Percentiles rank a stretch among this genome's conserved stretches.
Evolutionary conservation across 306 rosid genomes (phyloP).

Genomic region (Pyrus betulifolia): DNA sequence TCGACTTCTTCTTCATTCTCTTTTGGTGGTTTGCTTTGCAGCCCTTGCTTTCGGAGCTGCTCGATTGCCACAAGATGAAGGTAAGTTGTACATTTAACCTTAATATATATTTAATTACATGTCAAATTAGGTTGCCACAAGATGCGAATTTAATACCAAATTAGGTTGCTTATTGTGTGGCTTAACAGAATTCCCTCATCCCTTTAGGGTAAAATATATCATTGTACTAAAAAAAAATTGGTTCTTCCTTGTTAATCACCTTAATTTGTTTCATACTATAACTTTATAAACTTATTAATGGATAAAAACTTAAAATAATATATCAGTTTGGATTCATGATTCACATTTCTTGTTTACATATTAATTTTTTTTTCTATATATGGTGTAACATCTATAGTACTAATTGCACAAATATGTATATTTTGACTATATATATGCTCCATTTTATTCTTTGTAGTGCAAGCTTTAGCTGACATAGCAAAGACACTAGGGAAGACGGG

Average conservation of each 20-base stretch:
- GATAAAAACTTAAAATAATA: too few species aligned
- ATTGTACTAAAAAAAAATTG: too few species aligned
- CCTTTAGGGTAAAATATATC: too few species aligned
- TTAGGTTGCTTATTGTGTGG: fast-evolving
- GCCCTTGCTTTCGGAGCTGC: constrained; percentile 20
- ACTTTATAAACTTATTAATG: background rate
- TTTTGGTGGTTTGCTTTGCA: constrained; percentile 4
- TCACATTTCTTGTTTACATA: too few species aligned
- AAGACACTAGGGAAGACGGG: constrained; percentile 35
- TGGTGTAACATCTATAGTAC: too few species aligned
- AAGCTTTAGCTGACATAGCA: constrained; percentile 35
- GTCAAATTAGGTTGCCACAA: too few species aligned
- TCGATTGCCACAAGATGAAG: constrained; percentile 22
- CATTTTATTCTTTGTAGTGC: constrained; percentile 18
- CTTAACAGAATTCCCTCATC: fast-evolving
- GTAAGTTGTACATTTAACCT: background rate
- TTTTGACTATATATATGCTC: background rate
- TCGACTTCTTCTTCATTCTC: constrained; percentile 1
- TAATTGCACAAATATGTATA: too few species aligned
- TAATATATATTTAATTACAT: too few species aligned
- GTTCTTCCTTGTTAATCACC: background rate
- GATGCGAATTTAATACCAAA: too few species aligned
- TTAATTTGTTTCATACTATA: background rate
- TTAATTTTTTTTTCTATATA: too few species aligned
- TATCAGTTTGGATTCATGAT: too few species aligned